phyloP scores from a whole-genome alignment of 2,329 filamentous ascomycete species.

The Fonsecaea erecta region DNA sequence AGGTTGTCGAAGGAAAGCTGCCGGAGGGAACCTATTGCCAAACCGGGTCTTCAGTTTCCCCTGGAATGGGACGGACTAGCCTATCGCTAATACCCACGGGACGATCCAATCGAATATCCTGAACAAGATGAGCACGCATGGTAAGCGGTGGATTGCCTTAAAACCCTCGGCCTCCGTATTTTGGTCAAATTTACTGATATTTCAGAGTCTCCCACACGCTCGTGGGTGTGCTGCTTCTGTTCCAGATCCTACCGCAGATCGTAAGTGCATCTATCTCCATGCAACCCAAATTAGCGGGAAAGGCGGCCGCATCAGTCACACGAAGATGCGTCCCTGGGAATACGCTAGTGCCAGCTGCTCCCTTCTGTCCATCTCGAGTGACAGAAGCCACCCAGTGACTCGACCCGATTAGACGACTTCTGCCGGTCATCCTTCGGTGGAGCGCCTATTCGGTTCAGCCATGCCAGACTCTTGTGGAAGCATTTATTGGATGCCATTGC shows the following conservation, averaged over 20 bases:
- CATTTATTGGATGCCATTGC: neutral
- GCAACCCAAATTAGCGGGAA: neutral
- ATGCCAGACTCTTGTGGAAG: neutral
- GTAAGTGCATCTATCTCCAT: conserved; percentile 5
- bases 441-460: neutral
- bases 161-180: neutral
- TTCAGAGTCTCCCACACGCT: conserved; percentile 6
- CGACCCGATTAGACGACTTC: neutral
- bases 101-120: neutral
- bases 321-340: neutral
- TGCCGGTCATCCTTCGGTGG: neutral
- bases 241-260: conserved; percentile 21
- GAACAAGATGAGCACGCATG: conserved; percentile 7
- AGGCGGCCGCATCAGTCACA: neutral
- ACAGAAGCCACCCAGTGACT: neutral
- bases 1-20: neutral
- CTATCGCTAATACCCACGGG: neutral
- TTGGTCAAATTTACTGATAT: conserved; percentile 8
- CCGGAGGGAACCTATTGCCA: neutral
- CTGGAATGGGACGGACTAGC: neutral
- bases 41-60: neutral
- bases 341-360: neutral
- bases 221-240: conserved; percentile 22
- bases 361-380: neutral
- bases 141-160: conserved; percentile 3